Evolutionary conservation across 1,284 basidiomycete genomes (phyloP), one percentile per base, ranked within the genome.

Genomic region (Cryptococcus jaspeensis): DNA sequence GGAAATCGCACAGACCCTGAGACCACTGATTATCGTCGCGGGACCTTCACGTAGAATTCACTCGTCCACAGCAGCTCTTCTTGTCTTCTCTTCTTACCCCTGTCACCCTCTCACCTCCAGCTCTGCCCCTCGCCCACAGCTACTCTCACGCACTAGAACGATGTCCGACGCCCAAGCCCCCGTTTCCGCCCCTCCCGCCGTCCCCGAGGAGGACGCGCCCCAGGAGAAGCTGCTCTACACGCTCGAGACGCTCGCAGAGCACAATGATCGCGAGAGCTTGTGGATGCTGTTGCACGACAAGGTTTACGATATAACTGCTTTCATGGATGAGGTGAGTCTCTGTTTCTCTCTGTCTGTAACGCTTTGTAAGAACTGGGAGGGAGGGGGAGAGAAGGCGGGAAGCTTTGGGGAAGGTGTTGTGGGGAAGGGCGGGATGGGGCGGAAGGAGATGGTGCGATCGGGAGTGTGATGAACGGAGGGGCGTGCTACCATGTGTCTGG

Each of bases 231-330:
- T 40, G 11, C 54, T 16, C 60, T 78, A 90, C 77, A 87, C 86
- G 61, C 80, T 83, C 75, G 85, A 86, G 43, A 84, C 90, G 75
- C 85, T 93, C 75, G 84, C 89, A 70, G 80, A 82, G 58, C 84
- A 93, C 83, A 84, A 78, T 65, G 81, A 81, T 54, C 88, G 88
- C 78, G 84, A 90, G 60, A 85, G 80, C 69, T 79, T 92, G 64
- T 93, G 86, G 79, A 74, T 93, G 71, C 84, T 93, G 67, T 79
- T 96, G 67, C 84, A 88, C 74, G 86, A 85, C 70, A 94, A 94
- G 76, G 95, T 99, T 58, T 99, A 99, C 83, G 85, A 96, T 79
- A 87, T 89, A 66, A 87, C 92, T 53, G 88, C 89, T 75, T 99
- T 99, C 85, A 82, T 95, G 70, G 93, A 98, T 80, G 95, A 99